Base-by-base conservation (phyloP, 768 basidiomycete species). In the Suillus spraguei region DNA sequence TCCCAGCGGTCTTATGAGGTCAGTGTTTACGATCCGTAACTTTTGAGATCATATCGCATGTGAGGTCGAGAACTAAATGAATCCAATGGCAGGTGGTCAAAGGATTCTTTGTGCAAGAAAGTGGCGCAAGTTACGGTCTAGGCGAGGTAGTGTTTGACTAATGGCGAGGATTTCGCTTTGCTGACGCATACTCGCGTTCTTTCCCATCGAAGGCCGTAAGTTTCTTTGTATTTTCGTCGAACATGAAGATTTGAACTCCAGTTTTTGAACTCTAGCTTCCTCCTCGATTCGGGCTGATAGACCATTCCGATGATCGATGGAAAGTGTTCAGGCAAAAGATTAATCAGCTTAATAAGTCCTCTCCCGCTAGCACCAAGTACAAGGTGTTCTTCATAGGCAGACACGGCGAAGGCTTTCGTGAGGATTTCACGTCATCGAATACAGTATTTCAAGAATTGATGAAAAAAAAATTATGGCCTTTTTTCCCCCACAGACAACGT, bases 371-470 rank as follows among this genome's bases (percentile, higher is more conserved):
- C 2, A 78, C 77, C 28, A 74, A 74, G 13, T 88, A 87, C 76
- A 93, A 92, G 67, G 77, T 90, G 14, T 77, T 92, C 61, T 83
- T 88, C 63, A 72, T 92, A 2, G 84, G 83, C 3, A 79, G 91
- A 66, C 91, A 94, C 65, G 91, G 91, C 1, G 78, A 92, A 73
- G 91, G 90, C 61, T 84, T 81, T 68, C 90, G 90, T 91, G 72
- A 67, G 88, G 22, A 77, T 39, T 4, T n/a, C 28, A 42, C 10
- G 35, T 64, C 35, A 10, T 20, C 41, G 32, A 20, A 87, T 86
- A 89, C 75, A 88, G 90, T 63, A 78, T 85, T 3, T n/a, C 9
- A 39, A 28, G 22, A 17, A 39, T 87, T 80, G 0, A 82, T 83
- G 65, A 74, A 76, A 5, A 76, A 5, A 82, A 86, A 67, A 87